Conservation (phyloP, 805 yeast genomes). For the Vanderwaltozyma tropicalis region DNA sequence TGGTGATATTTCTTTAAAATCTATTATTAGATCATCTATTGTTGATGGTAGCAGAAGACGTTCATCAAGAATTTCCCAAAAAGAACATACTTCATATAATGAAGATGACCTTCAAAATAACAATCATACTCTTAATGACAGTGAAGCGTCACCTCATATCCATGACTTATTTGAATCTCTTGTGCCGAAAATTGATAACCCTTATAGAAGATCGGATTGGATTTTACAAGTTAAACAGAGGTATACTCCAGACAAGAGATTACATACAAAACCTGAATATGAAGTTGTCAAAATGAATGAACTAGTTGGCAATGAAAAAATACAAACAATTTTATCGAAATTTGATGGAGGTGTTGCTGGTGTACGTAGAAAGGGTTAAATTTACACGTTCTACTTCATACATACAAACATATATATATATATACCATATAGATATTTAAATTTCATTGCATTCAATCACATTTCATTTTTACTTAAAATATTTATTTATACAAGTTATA, state of each 20-base stretch:
- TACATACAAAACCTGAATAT: constrained; percentile 23
- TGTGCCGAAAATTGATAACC: constrained; percentile 21
- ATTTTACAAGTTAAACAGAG: constrained; percentile 22
- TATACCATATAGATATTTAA: not conserved
- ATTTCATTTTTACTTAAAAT: too few species aligned
- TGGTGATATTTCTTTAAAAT: constrained; percentile 8
- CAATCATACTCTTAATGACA: not conserved
- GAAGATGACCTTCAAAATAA: not conserved
- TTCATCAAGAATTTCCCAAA: constrained; percentile 16
- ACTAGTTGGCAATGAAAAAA: constrained; percentile 16
- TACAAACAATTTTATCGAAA: constrained; percentile 19
- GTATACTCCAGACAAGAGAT: constrained; percentile 26
- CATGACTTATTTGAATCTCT: constrained; percentile 23
- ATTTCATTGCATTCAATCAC: not conserved
- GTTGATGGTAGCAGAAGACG: constrained; percentile 13
- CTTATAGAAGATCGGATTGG: constrained; percentile 30
- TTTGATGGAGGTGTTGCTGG: constrained; percentile 30
- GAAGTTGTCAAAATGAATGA: constrained; percentile 25
- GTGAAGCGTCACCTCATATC: constrained; percentile 7
- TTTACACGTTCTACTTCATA: not conserved
- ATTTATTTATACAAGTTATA: too few species aligned
- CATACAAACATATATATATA: not conserved
- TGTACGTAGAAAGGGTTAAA: constrained; percentile 5
- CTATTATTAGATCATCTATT: constrained; percentile 4
- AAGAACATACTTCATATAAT: not conserved